Percentiles rank a stretch among this genome's conserved stretches.
Conservation (phyloP, 768 basidiomycete species). For the Collybia sp. region DNA sequence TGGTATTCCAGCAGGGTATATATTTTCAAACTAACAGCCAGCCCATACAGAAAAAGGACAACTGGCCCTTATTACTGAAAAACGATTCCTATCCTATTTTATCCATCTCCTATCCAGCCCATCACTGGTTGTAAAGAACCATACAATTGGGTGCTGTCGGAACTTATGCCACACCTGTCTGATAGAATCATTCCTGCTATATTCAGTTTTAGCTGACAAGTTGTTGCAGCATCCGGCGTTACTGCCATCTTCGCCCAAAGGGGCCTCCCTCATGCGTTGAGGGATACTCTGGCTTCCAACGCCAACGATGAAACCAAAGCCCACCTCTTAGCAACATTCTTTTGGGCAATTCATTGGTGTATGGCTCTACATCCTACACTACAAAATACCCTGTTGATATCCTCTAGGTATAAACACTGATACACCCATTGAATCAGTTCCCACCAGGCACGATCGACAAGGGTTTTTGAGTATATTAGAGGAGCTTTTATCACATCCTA, state of each 20-base stretch:
- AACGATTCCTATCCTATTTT: background rate
- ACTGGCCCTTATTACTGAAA: background rate
- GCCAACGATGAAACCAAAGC: background rate
- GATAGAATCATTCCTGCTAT: background rate
- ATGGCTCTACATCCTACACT: background rate
- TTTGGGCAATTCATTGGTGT: constrained; percentile 1
- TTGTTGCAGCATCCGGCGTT: background rate
- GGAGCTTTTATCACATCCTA: background rate
- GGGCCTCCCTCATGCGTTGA: background rate
- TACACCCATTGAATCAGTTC: background rate
- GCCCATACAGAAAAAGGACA: background rate
- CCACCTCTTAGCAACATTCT: background rate
- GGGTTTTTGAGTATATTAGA: constrained; percentile 1
- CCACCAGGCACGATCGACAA: constrained; percentile 3
- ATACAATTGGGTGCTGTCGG: constrained; percentile 3
- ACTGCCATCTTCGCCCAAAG: background rate
- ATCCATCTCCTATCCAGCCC: background rate
- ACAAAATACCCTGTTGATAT: background rate
- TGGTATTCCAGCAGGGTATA: background rate
- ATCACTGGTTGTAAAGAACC: background rate
- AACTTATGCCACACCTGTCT: constrained; percentile 4
- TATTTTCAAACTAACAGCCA: background rate
- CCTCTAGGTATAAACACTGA: background rate
- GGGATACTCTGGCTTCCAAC: background rate
- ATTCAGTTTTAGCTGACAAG: background rate